A percentile compares a stretch with the other conserved stretches of the same genome.
Conservation (phyloP, 805 yeast genomes). For the Lipomyces chichibuensis region DNA sequence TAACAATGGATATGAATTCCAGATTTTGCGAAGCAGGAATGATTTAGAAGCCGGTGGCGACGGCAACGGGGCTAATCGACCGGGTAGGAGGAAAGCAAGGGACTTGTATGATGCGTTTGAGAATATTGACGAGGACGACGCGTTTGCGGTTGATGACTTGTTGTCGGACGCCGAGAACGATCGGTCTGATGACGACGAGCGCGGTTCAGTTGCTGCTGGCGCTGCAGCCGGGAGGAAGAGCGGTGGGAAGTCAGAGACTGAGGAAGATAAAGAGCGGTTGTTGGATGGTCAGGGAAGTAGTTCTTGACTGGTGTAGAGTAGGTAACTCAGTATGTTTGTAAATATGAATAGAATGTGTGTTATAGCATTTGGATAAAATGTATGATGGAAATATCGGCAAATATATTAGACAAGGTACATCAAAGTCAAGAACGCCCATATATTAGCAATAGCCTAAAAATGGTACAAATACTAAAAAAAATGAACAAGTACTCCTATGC, state of each 20-base stretch:
- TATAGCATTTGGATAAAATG: not conserved
- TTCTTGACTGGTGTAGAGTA: not conserved
- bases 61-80: constrained; percentile 6
- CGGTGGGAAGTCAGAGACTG: not conserved
- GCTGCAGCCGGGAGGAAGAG: constrained; percentile 10
- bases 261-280: constrained; percentile 20
- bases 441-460: too few relatives aligned
- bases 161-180: constrained; percentile 30
- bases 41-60: constrained; percentile 11
- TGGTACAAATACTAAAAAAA: not conserved
- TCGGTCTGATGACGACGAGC: constrained; percentile 19
- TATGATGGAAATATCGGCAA: not conserved
- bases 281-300: constrained; percentile 14
- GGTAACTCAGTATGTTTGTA: not conserved
- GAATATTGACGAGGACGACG: constrained; percentile 35
- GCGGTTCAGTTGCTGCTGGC: not conserved
- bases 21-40: constrained; percentile 51
- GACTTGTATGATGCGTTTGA: constrained; percentile 35
- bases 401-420: not conserved
- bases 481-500: not conserved
- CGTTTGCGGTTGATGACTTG: constrained; percentile 31
- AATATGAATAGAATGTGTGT: not conserved
- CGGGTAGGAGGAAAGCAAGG: constrained; percentile 27
- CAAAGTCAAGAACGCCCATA: not conserved
- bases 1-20: constrained; percentile 64